Evolutionary conservation across 2,329 filamentous ascomycete genomes (phyloP), one percentile per base, ranked within the genome.

Genomic region (Beauveria sp.): DNA sequence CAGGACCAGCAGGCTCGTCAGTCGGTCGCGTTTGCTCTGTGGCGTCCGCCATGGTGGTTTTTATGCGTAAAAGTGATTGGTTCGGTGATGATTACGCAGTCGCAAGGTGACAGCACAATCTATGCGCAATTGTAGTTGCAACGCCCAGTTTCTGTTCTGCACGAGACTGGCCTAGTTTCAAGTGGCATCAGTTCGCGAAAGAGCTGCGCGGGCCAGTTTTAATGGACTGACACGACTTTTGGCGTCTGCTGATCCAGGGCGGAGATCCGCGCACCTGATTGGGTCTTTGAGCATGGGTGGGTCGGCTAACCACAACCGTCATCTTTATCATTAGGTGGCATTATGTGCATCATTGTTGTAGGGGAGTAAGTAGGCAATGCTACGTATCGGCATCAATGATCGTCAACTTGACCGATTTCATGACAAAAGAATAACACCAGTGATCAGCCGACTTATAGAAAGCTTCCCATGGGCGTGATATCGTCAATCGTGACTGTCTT

Each of bases 31-130:
- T 64, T 58, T 67, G 66, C 49, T 65, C 52, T 42, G 55, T 61
- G 24, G 58, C 49, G 52, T 68, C 67, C 26, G 67, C 55, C 67
- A 71, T 72, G 48, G 42, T 64, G 57, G 16, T 42, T 42, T 51
- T 26, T 31, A 48, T 43, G 20, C 4, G 24, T 43, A 43, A 7
- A 5, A 16, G 28, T 42, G 24, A 10, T 31, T 31, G 48, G 5
- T 5, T 51, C 6, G 20, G 9, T n/a, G 14, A 28, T 31, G 51
- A 9, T 18, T 49, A 5, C 14, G 26, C 28, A 22, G 49, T 40
- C 4, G 31, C 16, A 20, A 16, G n/a, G 20, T 9, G 26, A 20
- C 10, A 22, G 31, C 59, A 55, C 28, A 31, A 22, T 12, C 1
- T 40, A 42, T 38, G 49, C 26, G 43, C 46, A 45, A 59, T 43